Percentiles rank a stretch among this genome's conserved stretches.
Conservation (phyloP, 805 yeast species). For the Ogataea paraovalis region DNA sequence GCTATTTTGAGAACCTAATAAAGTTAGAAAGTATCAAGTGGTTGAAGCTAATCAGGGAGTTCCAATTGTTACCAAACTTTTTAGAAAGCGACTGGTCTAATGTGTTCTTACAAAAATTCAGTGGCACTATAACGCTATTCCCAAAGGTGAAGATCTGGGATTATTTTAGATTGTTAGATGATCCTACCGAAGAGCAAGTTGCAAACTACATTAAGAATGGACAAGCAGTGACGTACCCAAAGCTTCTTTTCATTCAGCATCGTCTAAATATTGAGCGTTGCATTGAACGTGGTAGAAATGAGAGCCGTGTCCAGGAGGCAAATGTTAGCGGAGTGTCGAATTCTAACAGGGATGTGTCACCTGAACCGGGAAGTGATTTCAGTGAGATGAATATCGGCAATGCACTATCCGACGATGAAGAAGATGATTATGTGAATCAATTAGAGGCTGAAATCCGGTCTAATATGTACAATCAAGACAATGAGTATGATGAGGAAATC, state of each 20-base stretch:
- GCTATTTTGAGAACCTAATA: constrained; percentile 66
- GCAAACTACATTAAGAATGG: constrained; percentile 57
- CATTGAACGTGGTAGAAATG: constrained; percentile 48
- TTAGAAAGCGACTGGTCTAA: constrained; percentile 79
- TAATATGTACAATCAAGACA: background rate
- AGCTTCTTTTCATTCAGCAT: constrained; percentile 59
- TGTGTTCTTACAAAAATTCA: constrained; percentile 68
- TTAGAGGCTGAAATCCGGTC: background rate
- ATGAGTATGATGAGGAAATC: background rate
- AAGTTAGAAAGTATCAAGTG: constrained; percentile 76
- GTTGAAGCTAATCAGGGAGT: constrained; percentile 59
- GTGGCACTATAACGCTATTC: constrained; percentile 75
- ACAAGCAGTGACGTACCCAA: constrained; percentile 62
- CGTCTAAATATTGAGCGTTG: constrained; percentile 62
- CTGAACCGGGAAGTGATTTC: constrained; percentile 1
- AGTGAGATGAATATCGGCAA: background rate
- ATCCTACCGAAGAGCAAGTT: constrained; percentile 59
- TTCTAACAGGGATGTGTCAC: background rate
- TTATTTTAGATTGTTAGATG: constrained; percentile 59
- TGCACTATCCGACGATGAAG: background rate
- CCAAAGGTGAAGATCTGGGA: constrained; percentile 61
- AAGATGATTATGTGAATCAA: background rate
- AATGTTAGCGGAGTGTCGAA: background rate
- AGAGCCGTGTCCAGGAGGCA: background rate
- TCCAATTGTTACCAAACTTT: constrained; percentile 64